These are phyloP conservation scores for Plectranthus barbatus DNA, from an alignment of 257 asterid species.

Conservation along the genomic window DNA sequence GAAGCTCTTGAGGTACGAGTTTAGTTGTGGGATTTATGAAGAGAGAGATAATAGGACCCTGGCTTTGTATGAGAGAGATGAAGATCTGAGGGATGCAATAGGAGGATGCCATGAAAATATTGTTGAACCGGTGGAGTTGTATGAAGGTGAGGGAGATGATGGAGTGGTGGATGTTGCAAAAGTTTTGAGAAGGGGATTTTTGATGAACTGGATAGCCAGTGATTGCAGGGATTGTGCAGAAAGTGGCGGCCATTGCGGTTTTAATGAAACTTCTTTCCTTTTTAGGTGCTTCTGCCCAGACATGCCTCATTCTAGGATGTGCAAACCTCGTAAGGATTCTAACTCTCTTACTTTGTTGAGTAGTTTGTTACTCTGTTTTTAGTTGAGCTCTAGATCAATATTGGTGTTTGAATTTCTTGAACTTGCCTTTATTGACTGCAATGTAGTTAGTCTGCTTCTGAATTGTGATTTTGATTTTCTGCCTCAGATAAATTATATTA, in stretches of 20 bases:
- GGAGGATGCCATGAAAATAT: slow-evolving; percentile 26
- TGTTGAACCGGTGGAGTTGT: slow-evolving; percentile 37
- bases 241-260: slow-evolving; percentile 61
- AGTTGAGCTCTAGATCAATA: too few relatives aligned
- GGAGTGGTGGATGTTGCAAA: slow-evolving; percentile 9
- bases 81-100: slow-evolving; percentile 16
- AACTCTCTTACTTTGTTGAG: neutral
- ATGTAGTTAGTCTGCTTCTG: too few relatives aligned
- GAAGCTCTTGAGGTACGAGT: slow-evolving; percentile 8
- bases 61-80: slow-evolving; percentile 28
- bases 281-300: slow-evolving; percentile 53
- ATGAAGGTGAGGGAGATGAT: neutral
- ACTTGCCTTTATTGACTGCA: neutral
- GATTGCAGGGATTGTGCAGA: slow-evolving; percentile 26
- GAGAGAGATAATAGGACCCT: slow-evolving; percentile 6
- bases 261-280: neutral
- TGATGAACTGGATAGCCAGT: slow-evolving; percentile 38
- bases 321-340: slow-evolving; percentile 38
- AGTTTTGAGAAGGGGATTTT: slow-evolving; percentile 45
- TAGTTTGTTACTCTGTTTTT: neutral
- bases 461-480: neutral
- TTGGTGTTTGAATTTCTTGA: neutral
- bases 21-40: slow-evolving; percentile 11
- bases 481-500: too few relatives aligned
- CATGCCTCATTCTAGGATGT: slow-evolving; percentile 37